Evolutionary conservation across 2,329 filamentous ascomycete genomes (phyloP).

Genomic region (Cercospora sp.): DNA sequence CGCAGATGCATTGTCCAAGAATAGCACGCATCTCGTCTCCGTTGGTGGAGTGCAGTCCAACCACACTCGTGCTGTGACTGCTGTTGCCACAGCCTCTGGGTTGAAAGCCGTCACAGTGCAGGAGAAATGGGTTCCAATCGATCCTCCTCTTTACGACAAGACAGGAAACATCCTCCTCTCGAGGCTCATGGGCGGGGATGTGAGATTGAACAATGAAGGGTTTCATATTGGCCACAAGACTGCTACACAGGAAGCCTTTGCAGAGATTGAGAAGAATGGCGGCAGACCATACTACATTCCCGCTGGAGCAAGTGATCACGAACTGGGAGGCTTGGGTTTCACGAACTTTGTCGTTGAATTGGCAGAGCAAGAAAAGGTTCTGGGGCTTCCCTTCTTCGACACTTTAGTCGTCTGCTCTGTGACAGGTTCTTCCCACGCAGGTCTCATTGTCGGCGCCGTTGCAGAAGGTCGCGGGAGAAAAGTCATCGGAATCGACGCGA

Average conservation of each 20-base stretch:
- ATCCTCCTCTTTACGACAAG: constrained; percentile 39
- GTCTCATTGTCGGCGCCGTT: constrained; percentile 73
- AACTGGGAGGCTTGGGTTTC: constrained; percentile 68
- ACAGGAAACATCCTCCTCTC: constrained; percentile 73
- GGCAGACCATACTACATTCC: constrained; percentile 71
- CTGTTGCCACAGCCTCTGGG: constrained; percentile 38
- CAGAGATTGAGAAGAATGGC: constrained; percentile 55
- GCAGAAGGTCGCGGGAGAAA: constrained; percentile 48
- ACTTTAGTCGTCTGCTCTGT: constrained; percentile 65
- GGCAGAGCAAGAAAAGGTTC: constrained; percentile 59
- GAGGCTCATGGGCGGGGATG: constrained; percentile 53
- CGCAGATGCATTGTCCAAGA: constrained; percentile 36
- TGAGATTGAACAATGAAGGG: constrained; percentile 58
- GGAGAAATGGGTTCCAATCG: constrained; percentile 38
- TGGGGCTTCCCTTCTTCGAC: constrained; percentile 64
- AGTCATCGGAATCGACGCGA: constrained; percentile 68
- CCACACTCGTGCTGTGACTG: constrained; percentile 42
- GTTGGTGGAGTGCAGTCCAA: constrained; percentile 43
- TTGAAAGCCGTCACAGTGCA: constrained; percentile 37
- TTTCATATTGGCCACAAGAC: constrained; percentile 68
- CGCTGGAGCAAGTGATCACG: constrained; percentile 69
- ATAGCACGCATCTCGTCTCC: constrained; percentile 39
- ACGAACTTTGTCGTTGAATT: constrained; percentile 72
- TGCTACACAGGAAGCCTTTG: constrained; percentile 54
- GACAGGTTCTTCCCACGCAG: constrained; percentile 69